A percentile compares a stretch with the other conserved stretches of the same genome.
Evolutionary conservation across 2,329 filamentous ascomycete species (phyloP).

Genomic region (Dendrostoma leiphaemia): DNA sequence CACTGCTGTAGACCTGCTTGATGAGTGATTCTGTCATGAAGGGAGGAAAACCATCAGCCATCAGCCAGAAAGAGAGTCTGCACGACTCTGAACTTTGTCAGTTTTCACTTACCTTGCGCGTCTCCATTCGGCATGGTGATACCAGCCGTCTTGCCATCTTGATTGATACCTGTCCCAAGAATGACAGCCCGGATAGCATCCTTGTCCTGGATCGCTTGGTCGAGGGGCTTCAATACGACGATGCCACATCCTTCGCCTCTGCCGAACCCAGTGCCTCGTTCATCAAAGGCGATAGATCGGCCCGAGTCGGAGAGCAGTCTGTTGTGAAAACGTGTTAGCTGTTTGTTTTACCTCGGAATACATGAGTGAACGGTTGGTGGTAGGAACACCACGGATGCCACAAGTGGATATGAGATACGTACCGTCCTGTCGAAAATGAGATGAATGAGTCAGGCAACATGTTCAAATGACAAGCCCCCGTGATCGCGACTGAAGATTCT

Average conservation of each 20-base stretch:
- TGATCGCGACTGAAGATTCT: slow-evolving; percentile 45
- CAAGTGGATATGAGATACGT: slow-evolving; percentile 27
- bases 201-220: slow-evolving; percentile 29
- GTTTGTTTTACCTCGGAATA: background rate
- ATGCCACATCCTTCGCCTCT: slow-evolving; percentile 58
- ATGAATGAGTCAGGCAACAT: slow-evolving; percentile 40
- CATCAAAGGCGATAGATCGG: slow-evolving; percentile 50
- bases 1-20: slow-evolving; percentile 38
- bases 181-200: slow-evolving; percentile 55
- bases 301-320: slow-evolving; percentile 49
- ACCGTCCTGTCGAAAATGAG: slow-evolving; percentile 40
- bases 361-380: background rate
- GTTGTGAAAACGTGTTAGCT: slow-evolving; percentile 25
- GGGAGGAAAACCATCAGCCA: slow-evolving; percentile 1
- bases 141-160: slow-evolving; percentile 55
- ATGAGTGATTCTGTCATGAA: slow-evolving; percentile 37
- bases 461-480: slow-evolving; percentile 46
- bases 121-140: slow-evolving; percentile 54
- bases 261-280: slow-evolving; percentile 55
- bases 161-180: slow-evolving; percentile 48
- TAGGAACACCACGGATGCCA: too few relatives aligned
- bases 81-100: slow-evolving; percentile 12
- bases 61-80: too few relatives aligned
- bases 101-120: slow-evolving; percentile 40
- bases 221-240: slow-evolving; percentile 50